Conservation (phyloP, 2,329 filamentous ascomycete species). For the Lachnellula willkommii region DNA sequence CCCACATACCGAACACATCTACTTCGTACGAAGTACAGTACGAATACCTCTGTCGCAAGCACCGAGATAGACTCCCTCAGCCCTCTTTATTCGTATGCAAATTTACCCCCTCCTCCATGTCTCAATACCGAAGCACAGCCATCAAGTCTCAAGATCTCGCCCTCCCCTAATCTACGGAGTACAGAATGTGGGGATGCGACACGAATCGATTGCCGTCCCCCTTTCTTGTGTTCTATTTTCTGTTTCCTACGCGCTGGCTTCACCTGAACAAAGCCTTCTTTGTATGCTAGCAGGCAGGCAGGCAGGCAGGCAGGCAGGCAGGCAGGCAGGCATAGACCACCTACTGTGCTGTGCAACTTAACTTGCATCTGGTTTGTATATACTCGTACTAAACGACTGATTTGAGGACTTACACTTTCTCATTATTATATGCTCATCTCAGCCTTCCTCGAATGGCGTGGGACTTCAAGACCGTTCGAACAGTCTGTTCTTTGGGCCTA, state of each 20-base stretch:
- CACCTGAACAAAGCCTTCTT: conserved; percentile 11
- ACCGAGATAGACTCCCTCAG: neutral
- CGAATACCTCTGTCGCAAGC: neutral
- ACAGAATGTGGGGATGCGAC: conserved; percentile 15
- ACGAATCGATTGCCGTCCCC: conserved; percentile 9
- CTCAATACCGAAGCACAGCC: neutral
- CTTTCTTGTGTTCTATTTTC: conserved; percentile 14
- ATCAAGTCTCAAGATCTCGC: neutral
- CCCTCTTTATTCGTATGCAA: neutral
- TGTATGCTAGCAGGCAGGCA: neutral
- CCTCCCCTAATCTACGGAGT: neutral
- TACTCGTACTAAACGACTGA: conserved; percentile 1
- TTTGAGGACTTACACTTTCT: neutral
- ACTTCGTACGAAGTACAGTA: too few species aligned
- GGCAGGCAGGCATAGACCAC: conserved; percentile 22
- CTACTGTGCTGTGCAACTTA: conserved; percentile 18
- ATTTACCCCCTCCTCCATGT: neutral
- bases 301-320: too few species aligned
- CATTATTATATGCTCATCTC: conserved; percentile 4
- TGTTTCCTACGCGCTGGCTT: neutral
- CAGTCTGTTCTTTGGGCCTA: neutral
- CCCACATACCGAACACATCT: neutral
- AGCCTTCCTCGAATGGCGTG: conserved; percentile 16
- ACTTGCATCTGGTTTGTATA: neutral
- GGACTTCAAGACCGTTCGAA: neutral